A percentile compares a stretch with the other conserved stretches of the same genome.
These are phyloP conservation scores for Sugiyamaella qingdaonensis DNA, from an alignment of 805 yeast genomes.

Conservation along the genomic window DNA sequence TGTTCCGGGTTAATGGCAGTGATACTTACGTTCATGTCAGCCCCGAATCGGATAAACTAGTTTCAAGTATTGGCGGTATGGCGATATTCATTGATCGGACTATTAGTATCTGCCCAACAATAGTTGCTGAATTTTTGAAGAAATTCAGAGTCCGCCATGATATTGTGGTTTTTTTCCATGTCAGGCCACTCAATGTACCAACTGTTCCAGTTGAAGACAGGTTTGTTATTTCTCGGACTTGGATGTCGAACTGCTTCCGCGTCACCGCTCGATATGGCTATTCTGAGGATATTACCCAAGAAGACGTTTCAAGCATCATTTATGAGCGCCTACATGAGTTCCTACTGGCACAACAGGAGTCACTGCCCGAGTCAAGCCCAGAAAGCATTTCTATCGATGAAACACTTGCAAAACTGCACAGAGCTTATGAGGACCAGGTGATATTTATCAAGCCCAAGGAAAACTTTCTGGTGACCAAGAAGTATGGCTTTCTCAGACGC, in stretches of 20 bases:
- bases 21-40: slow-evolving; percentile 1
- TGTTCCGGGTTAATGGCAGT: neutral
- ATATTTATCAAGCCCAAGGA: slow-evolving; percentile 11
- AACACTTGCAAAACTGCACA: neutral
- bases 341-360: neutral
- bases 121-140: slow-evolving; percentile 9
- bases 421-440: slow-evolving; percentile 8
- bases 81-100: slow-evolving; percentile 11
- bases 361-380: neutral
- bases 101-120: slow-evolving; percentile 4
- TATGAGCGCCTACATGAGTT: neutral
- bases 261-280: slow-evolving; percentile 15
- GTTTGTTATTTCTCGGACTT: slow-evolving; percentile 6
- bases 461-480: neutral
- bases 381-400: neutral
- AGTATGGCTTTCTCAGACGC: slow-evolving; percentile 3
- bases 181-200: slow-evolving; percentile 12
- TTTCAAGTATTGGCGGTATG: slow-evolving; percentile 8
- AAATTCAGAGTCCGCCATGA: slow-evolving; percentile 16
- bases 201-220: slow-evolving; percentile 10
- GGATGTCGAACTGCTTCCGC: slow-evolving; percentile 12
- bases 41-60: neutral
- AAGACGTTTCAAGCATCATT: slow-evolving; percentile 2
- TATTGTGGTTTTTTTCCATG: slow-evolving; percentile 10
- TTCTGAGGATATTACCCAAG: slow-evolving; percentile 11